Conservation (phyloP, 2,329 filamentous ascomycete genomes). For the Botryotinia narcissicola region DNA sequence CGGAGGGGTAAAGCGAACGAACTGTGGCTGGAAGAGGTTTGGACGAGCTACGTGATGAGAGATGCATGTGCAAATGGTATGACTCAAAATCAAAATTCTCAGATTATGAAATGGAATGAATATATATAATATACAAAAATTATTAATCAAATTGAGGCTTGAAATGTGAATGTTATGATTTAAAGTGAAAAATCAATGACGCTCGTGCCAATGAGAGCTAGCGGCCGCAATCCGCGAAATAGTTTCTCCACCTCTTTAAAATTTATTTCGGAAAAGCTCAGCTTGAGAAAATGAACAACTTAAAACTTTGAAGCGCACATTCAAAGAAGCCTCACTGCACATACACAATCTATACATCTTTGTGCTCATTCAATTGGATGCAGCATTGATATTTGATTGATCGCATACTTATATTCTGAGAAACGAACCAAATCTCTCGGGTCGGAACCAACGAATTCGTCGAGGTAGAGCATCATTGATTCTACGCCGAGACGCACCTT, state of each 20-base stretch:
- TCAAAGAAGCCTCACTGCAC: not conserved
- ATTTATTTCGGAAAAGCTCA: not conserved
- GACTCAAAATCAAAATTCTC: not conserved
- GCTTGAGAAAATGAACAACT: not conserved
- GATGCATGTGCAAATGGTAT: not conserved
- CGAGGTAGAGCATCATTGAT: not conserved
- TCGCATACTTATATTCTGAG: not conserved
- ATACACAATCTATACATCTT: not conserved
- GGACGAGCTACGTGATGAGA: not conserved
- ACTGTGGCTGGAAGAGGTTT: not conserved
- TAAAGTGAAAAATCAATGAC: not conserved
- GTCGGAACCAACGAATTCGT: not conserved
- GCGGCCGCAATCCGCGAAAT: constrained; percentile 8
- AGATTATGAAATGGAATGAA: not conserved
- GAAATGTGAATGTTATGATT: not conserved
- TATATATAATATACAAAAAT: not conserved
- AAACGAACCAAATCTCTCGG: not conserved
- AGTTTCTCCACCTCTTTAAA: constrained; percentile 12
- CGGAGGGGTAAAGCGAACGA: not conserved
- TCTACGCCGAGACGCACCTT: no score
- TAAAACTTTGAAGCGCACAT: not conserved
- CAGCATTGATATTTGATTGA: not conserved
- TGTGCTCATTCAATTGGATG: not conserved
- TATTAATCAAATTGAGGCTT: not conserved
- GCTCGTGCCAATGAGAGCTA: not conserved